Base-by-base conservation (phyloP, 2,329 filamentous ascomycete genomes). In the Colletotrichum sp. region DNA sequence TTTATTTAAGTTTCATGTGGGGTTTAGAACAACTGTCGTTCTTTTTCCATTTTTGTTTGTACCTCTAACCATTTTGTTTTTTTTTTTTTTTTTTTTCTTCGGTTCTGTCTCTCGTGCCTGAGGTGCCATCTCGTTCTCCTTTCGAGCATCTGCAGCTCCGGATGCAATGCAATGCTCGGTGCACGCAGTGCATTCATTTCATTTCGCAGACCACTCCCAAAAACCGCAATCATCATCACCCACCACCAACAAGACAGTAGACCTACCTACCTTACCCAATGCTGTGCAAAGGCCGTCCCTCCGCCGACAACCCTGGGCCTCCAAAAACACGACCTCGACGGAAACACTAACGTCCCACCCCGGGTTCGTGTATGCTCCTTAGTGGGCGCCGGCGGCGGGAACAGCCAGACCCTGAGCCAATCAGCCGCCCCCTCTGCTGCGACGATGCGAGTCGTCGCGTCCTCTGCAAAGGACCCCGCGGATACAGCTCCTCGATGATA, bases 371-470 rank as follows among this genome's bases (percentile, higher is more conserved):
- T 72, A 72, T 67, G 55, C 69, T 43, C 64, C 61, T 52, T 30
- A 74, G 72, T 74, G 72, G 72, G 57, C 32, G 71, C 59, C 34
- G 67, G 66, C 59, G 52, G 59, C 66, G 65, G 71, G 39, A 74
- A 70, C 26, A 61, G 60, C 30, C 61, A 57, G 59, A 34, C 26
- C 63, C 18, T 67, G 30, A 7, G 30, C 66, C 57, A 70, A 70
- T 57, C 21, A 63, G 36, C 30, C 28, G 15, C 9, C 12, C 28
- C 43, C 48, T 28, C 16, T 26, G 36, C 18, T 66, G 24, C 24
- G n/a, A 36, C 39, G 24, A 67, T 71, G 67, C 43, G 15, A 65
- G 67, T 66, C 48, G 43, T 60, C 67, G 48, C 60, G 59, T 71
- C 61, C 60, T 34, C 61, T 65, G 63, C 70, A 59, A 39, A 30